These are phyloP conservation scores for Physaria fendleri DNA, from an alignment of 345 rosid genomes.

Conservation along the genomic window DNA sequence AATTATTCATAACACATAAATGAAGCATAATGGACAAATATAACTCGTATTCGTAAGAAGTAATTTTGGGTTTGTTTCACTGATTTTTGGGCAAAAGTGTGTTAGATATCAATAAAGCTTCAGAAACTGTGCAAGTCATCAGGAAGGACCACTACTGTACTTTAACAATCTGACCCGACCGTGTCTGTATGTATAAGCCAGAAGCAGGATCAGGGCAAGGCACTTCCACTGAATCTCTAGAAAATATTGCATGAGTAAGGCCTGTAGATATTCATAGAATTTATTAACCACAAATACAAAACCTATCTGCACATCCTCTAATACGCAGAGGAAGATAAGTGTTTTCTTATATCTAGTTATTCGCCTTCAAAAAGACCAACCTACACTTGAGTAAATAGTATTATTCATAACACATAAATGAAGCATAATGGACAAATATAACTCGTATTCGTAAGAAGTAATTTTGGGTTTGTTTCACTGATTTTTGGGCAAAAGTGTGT, in stretches of 20 bases:
- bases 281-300: neutral
- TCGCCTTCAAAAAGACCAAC: neutral
- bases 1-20: neutral
- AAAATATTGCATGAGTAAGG: conserved; percentile 83
- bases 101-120: neutral
- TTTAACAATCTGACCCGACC: conserved; percentile 71
- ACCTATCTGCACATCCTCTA: neutral
- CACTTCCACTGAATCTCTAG: conserved; percentile 58
- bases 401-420: neutral
- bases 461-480: no score
- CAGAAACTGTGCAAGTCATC: neutral
- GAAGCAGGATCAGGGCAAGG: conserved; percentile 79
- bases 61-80: no score
- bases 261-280: conserved; percentile 44
- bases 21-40: neutral
- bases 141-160: conserved; percentile 35
- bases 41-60: neutral
- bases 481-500: no score
- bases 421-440: neutral
- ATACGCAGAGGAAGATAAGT: neutral
- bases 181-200: conserved; percentile 84
- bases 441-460: no score
- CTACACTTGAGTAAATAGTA: neutral
- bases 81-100: no score
- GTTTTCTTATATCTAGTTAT: neutral